Percentiles rank a stretch among this genome's conserved stretches.
phyloP scores from a whole-genome alignment of 2,329 filamentous ascomycete genomes.

The Lachnellula cervina region DNA sequence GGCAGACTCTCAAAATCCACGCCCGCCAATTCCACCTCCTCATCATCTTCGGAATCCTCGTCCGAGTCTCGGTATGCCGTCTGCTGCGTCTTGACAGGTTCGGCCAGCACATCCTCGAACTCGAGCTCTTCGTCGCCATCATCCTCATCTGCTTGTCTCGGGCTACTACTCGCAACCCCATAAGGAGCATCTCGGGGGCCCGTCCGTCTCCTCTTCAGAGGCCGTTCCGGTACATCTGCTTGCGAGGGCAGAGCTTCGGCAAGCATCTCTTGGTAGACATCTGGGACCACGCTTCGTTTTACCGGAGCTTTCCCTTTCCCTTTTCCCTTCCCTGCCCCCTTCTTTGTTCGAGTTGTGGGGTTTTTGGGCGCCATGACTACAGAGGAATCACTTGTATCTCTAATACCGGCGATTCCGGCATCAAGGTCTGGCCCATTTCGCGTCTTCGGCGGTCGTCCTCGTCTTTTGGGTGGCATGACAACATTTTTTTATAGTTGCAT shows the following conservation, averaged over 20 bases:
- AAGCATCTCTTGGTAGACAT: constrained; percentile 43
- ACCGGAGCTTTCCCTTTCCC: constrained; percentile 14
- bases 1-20: constrained; percentile 39
- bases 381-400: background rate
- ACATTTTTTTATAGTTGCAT: background rate
- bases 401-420: background rate
- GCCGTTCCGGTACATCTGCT: constrained; percentile 29
- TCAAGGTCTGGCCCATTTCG: background rate
- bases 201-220: constrained; percentile 33
- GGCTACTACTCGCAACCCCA: constrained; percentile 11
- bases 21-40: constrained; percentile 61
- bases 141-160: constrained; percentile 10
- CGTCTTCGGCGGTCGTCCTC: constrained; percentile 6
- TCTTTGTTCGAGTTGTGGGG: constrained; percentile 6
- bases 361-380: constrained; percentile 8
- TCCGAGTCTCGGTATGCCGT: constrained; percentile 45
- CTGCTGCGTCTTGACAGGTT: constrained; percentile 26
- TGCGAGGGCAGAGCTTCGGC: constrained; percentile 34
- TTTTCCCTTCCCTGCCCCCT: constrained; percentile 13
- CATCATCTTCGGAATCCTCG: constrained; percentile 47
- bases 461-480: constrained; percentile 17
- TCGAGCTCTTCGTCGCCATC: constrained; percentile 26
- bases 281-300: constrained; percentile 30
- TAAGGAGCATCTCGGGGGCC: constrained; percentile 9
- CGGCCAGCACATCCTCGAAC: constrained; percentile 30